These are phyloP conservation scores for Candida sithepensis DNA, from an alignment of 805 yeast species.

Conservation along the genomic window DNA sequence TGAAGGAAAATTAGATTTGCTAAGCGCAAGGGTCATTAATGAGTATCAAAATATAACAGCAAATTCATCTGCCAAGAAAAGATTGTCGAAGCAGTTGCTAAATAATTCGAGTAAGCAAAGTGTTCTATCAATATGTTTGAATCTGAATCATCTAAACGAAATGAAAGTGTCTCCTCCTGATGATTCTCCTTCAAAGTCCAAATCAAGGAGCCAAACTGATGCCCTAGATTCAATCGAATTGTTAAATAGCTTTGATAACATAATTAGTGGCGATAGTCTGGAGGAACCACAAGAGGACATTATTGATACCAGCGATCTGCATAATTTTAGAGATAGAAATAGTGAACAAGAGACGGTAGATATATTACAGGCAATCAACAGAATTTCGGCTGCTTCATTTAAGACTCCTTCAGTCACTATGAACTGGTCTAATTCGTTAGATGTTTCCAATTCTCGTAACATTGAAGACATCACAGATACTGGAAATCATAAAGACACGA, in stretches of 20 bases:
- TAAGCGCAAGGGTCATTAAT: conserved; percentile 68
- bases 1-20: conserved; percentile 48
- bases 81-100: conserved; percentile 24
- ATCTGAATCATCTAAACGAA: conserved; percentile 14
- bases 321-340: background rate
- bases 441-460: conserved; percentile 18
- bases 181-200: conserved; percentile 22
- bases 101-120: conserved; percentile 17
- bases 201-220: background rate
- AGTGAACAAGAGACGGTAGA: conserved; percentile 12
- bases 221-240: conserved; percentile 7
- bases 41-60: conserved; percentile 48
- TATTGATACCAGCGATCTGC: background rate
- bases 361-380: conserved; percentile 14
- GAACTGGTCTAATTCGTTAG: conserved; percentile 35
- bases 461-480: conserved; percentile 14
- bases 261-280: background rate
- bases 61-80: conserved; percentile 14
- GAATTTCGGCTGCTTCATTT: conserved; percentile 26
- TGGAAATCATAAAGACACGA: background rate
- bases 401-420: conserved; percentile 33
- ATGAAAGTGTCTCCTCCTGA: conserved; percentile 12
- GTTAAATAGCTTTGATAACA: conserved; percentile 4
- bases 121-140: conserved; percentile 19
- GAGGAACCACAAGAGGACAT: conserved; percentile 2